Evolutionary conservation across 805 yeast species (phyloP).

Genomic region (Candida nemodendra): DNA sequence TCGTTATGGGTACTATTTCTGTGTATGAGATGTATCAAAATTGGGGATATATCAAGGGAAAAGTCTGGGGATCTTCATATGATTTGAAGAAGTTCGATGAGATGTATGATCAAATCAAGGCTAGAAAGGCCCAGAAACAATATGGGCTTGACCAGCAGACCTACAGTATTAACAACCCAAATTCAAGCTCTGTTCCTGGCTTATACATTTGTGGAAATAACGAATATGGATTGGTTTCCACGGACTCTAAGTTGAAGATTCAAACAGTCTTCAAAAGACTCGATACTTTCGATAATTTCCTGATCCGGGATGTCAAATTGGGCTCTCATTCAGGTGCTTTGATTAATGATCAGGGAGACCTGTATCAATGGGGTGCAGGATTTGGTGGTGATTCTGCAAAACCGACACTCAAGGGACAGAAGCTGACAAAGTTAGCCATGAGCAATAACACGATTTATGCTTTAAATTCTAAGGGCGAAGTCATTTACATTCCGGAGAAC

Average conservation of each 20-base stretch:
- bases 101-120: conserved; percentile 33
- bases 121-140: conserved; percentile 20
- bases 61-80: conserved; percentile 31
- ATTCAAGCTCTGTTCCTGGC: conserved; percentile 49
- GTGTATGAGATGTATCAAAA: conserved; percentile 40
- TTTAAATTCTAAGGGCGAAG: conserved; percentile 47
- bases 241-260: conserved; percentile 27
- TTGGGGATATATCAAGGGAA: conserved; percentile 39
- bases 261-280: conserved; percentile 59
- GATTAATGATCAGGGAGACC: conserved; percentile 65
- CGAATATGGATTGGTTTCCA: conserved; percentile 33
- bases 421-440: conserved; percentile 42
- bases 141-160: conserved; percentile 18
- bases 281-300: conserved; percentile 59
- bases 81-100: conserved; percentile 38
- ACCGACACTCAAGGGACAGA: conserved; percentile 46
- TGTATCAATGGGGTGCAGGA: conserved; percentile 68
- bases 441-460: conserved; percentile 58
- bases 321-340: conserved; percentile 52
- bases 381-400: conserved; percentile 25
- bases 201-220: conserved; percentile 66
- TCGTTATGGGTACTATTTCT: conserved; percentile 39
- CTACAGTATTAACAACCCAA: conserved; percentile 32
- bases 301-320: conserved; percentile 55
- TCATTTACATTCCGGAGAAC: conserved; percentile 35